These are phyloP conservation scores for Jackrogersella minutella DNA, from an alignment of 495 filamentous ascomycete genomes.

Conservation along the genomic window DNA sequence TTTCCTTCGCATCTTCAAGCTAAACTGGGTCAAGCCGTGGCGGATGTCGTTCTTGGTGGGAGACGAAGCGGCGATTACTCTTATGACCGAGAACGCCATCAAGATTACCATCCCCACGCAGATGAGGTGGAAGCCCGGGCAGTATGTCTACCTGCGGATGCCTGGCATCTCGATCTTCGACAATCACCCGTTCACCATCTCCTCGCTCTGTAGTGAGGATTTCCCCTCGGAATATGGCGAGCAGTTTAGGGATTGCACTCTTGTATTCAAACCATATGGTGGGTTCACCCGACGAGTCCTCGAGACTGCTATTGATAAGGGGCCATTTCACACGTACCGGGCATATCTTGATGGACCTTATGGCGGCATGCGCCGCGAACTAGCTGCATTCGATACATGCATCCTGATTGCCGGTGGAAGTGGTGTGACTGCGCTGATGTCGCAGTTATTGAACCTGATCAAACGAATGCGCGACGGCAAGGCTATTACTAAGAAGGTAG, in stretches of 20 bases:
- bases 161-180: constrained; percentile 88
- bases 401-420: constrained; percentile 92
- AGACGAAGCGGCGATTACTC: constrained; percentile 84
- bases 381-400: constrained; percentile 93
- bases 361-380: constrained; percentile 88
- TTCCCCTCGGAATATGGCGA: constrained; percentile 89
- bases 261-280: constrained; percentile 89
- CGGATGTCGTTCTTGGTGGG: constrained; percentile 80
- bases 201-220: constrained; percentile 82
- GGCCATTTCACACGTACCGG: constrained; percentile 85
- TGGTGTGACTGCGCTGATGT: constrained; percentile 92
- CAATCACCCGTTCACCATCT: constrained; percentile 95
- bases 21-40: constrained; percentile 89
- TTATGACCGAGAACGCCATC: constrained; percentile 90
- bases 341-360: constrained; percentile 95
- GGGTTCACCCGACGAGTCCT: constrained; percentile 88
- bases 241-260: constrained; percentile 82
- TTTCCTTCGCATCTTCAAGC: constrained; percentile 70
- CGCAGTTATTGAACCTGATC: constrained; percentile 87
- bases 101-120: constrained; percentile 93
- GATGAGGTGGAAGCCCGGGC: constrained; percentile 91
- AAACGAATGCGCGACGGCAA: constrained; percentile 94
- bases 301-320: constrained; percentile 77
- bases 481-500: constrained; percentile 87
- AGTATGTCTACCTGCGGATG: constrained; percentile 94